Base-by-base conservation (phyloP, 2,329 filamentous ascomycete genomes). In the Cercospora beticola region DNA sequence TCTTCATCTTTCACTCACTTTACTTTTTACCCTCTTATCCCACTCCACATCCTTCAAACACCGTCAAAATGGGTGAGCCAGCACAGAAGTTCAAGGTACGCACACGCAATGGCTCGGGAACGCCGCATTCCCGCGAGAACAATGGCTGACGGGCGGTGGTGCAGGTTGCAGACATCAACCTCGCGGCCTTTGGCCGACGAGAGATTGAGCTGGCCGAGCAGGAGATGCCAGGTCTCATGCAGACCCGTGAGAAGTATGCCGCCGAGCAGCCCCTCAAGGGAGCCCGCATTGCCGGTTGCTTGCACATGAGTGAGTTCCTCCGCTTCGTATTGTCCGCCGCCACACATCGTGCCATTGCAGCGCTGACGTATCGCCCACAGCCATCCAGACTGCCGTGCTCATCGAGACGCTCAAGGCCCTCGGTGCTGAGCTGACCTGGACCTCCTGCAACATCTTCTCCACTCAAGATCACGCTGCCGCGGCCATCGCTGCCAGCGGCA, bases 401-500 rank as follows among this genome's bases (percentile, higher is more conserved):
- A 99, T 99, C 84, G 95, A 99, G 90, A 99, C 95, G 75, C 90
- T 99, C 81, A 92, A 88, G 79, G 86, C 90, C 76, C 93, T 99
- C 79, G 95, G 95, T 85, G 95, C 95, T 79, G 95, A 98, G 89
- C 92, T 98, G 78, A 99, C 95, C 81, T 98, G 95, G 95, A 92
- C 94, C 71, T 95, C 92, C 78, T 99, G 95, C 91, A 98, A 99
- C 89, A 98, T 99, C 85, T 99, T 97, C 91, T 95, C 92, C 82
- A 98, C 94, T 78, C 94, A 97, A 85, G 95, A 98, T 86, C 94
- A 98, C 85, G 95, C 95, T 78, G 95, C 95, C 65, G 94, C 95
- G 75, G 95, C 95, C 82, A 97, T 99, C 85, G 95, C 95, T 76
- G 95, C 94, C 67, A 86, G 89, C 65, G 95, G 94, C 82, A 91